phyloP scores from a whole-genome alignment of 2,329 filamentous ascomycete species.

The Grosmannia huntii region DNA sequence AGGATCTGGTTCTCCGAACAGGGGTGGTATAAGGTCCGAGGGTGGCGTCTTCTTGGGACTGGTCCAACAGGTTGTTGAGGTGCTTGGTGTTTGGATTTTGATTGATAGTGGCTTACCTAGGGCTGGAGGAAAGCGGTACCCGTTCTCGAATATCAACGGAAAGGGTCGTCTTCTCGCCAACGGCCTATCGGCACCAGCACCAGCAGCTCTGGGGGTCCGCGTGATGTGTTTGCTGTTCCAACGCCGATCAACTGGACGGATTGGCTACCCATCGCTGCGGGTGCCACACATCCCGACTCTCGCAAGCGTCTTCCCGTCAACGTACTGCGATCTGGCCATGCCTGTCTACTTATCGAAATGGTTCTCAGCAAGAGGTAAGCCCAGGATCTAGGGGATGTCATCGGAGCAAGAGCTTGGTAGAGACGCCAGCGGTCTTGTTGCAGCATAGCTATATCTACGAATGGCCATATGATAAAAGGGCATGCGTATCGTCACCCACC shows the following conservation, averaged over 20 bases:
- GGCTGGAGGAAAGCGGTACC: neutral
- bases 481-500: no score
- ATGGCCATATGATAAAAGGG: no score
- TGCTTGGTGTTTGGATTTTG: neutral
- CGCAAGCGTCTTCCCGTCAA: no score
- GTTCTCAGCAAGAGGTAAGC: no score
- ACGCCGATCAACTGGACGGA: neutral
- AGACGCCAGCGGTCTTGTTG: no score
- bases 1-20: conserved; percentile 26
- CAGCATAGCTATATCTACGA: no score
- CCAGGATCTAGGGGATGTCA: no score
- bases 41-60: neutral
- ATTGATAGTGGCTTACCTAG: neutral
- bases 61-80: neutral
- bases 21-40: conserved; percentile 8
- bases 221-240: neutral
- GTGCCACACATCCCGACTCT: no score
- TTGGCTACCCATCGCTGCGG: no score
- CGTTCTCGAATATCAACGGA: neutral
- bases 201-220: neutral
- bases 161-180: neutral
- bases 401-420: no score
- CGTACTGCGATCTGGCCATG: no score
- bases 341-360: no score
- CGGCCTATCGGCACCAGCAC: neutral